Percentiles rank a stretch among this genome's conserved stretches.
These are phyloP conservation scores for Ilex aquifolium DNA, from an alignment of 257 asterid genomes.

Conservation along the genomic window DNA sequence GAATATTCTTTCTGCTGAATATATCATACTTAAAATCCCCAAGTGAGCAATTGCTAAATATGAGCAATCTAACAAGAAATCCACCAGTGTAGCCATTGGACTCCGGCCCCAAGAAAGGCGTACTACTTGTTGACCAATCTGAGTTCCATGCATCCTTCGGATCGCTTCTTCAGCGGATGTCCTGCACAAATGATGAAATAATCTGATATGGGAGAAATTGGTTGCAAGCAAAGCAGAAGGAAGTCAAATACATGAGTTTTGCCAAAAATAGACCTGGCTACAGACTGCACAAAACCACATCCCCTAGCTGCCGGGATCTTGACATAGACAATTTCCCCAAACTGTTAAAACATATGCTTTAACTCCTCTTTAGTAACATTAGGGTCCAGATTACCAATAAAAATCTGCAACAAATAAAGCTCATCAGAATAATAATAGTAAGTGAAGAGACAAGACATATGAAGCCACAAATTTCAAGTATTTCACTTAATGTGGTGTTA, in stretches of 20 bases:
- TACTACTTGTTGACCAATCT: constrained; percentile 85
- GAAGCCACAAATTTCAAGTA: constrained; percentile 8
- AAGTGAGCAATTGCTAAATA: no score
- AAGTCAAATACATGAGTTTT: no score
- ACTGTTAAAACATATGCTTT: constrained; percentile 68
- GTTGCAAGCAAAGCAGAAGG: no score
- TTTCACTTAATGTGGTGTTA: constrained; percentile 78
- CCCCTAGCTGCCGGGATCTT: constrained; percentile 84
- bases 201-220: neutral
- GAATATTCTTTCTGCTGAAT: no score
- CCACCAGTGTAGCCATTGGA: constrained; percentile 74
- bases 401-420: constrained; percentile 48
- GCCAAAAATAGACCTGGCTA: constrained; percentile 48
- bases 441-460: constrained; percentile 2
- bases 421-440: constrained; percentile 1
- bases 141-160: constrained; percentile 85
- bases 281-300: constrained; percentile 90
- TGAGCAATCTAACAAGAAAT: neutral
- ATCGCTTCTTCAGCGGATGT: constrained; percentile 90
- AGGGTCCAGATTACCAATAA: constrained; percentile 80
- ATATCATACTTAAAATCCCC: no score
- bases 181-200: constrained; percentile 24
- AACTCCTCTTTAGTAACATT: constrained; percentile 79
- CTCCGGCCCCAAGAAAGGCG: constrained; percentile 95
- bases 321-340: constrained; percentile 79